Conservation (phyloP, 495 filamentous ascomycete genomes). For the Penicillium malachiteum region DNA sequence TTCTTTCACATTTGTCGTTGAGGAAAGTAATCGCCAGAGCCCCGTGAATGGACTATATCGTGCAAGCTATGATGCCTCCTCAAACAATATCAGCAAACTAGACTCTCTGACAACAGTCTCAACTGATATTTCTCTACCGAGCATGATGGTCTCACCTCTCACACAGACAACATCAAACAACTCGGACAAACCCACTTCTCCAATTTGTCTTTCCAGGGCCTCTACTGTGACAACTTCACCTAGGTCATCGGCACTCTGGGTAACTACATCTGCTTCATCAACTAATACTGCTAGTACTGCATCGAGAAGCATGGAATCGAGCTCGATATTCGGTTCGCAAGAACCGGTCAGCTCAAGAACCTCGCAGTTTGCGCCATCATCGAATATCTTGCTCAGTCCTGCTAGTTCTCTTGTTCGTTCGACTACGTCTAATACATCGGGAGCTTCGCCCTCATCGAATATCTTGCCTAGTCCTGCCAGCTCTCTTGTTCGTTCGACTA, state of each 20-base stretch:
- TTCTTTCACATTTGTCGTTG: constrained; percentile 21
- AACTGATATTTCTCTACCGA: constrained; percentile 5
- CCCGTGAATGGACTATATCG: constrained; percentile 3
- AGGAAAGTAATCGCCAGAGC: constrained; percentile 11
- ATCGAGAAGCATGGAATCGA: neutral
- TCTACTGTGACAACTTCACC: neutral
- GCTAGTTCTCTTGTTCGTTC: neutral
- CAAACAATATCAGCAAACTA: constrained; percentile 10
- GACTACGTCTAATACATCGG: neutral
- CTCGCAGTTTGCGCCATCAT: neutral
- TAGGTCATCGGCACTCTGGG: constrained; percentile 17
- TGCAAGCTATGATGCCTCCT: constrained; percentile 9
- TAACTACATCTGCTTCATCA: constrained; percentile 5
- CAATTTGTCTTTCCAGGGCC: neutral
- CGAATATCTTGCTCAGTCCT: neutral
- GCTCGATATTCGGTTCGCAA: constrained; percentile 2
- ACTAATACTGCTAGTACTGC: neutral
- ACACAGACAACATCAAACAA: neutral
- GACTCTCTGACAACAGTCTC: constrained; percentile 10
- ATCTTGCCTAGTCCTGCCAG: neutral
- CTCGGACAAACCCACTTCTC: neutral
- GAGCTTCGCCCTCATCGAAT: neutral
- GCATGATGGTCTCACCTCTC: constrained; percentile 5
- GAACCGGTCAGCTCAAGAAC: neutral
- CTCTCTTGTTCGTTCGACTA: neutral